These are phyloP conservation scores for Arthrocladium fulminans DNA, from an alignment of 2,329 filamentous ascomycete genomes.

Conservation along the genomic window DNA sequence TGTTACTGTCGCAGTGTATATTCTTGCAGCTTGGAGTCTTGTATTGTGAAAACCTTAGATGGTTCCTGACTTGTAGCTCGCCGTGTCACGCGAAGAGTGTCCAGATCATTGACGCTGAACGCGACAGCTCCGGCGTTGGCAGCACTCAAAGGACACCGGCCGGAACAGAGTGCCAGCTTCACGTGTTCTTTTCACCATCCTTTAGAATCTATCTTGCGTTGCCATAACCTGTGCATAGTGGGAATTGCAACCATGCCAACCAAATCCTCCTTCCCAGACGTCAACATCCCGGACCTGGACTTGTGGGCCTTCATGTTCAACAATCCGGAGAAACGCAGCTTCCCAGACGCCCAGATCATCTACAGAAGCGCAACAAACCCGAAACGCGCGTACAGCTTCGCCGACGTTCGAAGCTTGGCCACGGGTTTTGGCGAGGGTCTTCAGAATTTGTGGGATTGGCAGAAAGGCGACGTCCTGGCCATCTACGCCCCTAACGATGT, in stretches of 20 bases:
- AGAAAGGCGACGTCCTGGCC: slow-evolving; percentile 72
- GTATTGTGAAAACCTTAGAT: too few relatives aligned
- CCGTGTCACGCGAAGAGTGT: too few relatives aligned
- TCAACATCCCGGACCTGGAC: slow-evolving; percentile 66
- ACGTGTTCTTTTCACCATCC: not conserved
- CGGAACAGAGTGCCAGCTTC: too few relatives aligned
- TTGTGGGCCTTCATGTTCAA: slow-evolving; percentile 56
- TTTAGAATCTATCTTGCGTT: not conserved
- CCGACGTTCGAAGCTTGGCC: slow-evolving; percentile 56
- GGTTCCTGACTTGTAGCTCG: too few relatives aligned
- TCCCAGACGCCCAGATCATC: slow-evolving; percentile 22
- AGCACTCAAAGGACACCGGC: not conserved
- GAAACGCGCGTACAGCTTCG: slow-evolving; percentile 61
- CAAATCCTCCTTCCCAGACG: slow-evolving; percentile 53
- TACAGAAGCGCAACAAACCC: slow-evolving; percentile 42
- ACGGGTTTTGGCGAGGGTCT: slow-evolving; percentile 71
- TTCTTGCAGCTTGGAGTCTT: too few relatives aligned
- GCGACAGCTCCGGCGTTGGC: not conserved
- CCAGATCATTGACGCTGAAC: not conserved
- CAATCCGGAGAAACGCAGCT: slow-evolving; percentile 14
- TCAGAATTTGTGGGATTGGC: slow-evolving; percentile 65
- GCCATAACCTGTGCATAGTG: not conserved
- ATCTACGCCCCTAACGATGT: slow-evolving; percentile 81
- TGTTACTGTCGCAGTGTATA: too few relatives aligned
- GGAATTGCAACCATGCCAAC: slow-evolving; percentile 53